Conservation (phyloP, 2,329 filamentous ascomycete species). For the Sporothrix schenckii region DNA sequence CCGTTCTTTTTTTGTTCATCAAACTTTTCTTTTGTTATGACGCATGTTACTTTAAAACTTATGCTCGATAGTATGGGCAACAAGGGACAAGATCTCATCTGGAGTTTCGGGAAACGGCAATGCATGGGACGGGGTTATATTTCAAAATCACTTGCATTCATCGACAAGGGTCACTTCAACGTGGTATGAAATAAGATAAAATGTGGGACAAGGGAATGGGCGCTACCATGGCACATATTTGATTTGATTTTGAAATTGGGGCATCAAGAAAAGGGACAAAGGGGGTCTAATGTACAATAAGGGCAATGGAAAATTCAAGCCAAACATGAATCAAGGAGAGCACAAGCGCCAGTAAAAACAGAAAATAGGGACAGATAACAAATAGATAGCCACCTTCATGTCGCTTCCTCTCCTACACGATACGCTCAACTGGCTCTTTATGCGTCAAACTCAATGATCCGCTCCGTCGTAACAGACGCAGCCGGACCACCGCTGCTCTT, state of each 20-base stretch:
- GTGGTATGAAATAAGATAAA: neutral
- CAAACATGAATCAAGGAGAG: slow-evolving; percentile 16
- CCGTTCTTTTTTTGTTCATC: neutral
- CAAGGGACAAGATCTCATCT: too few relatives aligned
- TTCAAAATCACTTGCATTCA: neutral
- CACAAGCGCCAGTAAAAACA: slow-evolving; percentile 17
- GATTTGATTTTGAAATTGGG: too few relatives aligned
- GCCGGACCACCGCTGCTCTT: neutral
- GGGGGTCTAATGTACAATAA: slow-evolving; percentile 14
- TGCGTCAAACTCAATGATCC: slow-evolving; percentile 54
- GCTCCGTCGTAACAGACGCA: slow-evolving; percentile 25
- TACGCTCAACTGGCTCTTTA: slow-evolving; percentile 36
- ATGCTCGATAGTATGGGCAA: too few relatives aligned
- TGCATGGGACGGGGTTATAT: neutral
- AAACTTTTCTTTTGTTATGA: too few relatives aligned
- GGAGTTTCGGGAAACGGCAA: slow-evolving; percentile 9
- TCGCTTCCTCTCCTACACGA: neutral
- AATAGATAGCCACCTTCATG: neutral
- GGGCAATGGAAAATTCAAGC: slow-evolving; percentile 10
- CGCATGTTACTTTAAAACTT: too few relatives aligned
- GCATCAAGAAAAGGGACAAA: slow-evolving; percentile 13
- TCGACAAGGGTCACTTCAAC: neutral
- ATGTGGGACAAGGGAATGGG: neutral
- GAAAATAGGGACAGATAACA: slow-evolving; percentile 1
- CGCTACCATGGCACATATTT: too few relatives aligned